A percentile compares a stretch with the other conserved stretches of the same genome.
Evolutionary conservation across 2,329 filamentous ascomycete species (phyloP).

Genomic region (Phialocephala subalpina): DNA sequence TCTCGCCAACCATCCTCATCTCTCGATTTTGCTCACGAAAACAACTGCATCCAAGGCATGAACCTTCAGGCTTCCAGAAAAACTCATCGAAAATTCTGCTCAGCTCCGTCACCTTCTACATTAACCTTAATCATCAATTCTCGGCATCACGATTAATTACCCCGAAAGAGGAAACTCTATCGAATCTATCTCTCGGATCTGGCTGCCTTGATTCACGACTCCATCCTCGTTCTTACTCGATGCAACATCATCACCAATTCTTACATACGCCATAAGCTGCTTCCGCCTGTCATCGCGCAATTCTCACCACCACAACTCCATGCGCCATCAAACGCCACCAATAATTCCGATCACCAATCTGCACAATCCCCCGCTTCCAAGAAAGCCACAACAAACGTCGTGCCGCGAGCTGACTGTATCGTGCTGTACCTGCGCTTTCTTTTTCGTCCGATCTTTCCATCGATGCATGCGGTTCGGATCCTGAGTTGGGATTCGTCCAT

Average conservation of each 20-base stretch:
- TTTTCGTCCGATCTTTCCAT: not conserved
- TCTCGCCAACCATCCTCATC: not conserved
- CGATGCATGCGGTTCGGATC: not conserved
- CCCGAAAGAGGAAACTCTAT: not conserved
- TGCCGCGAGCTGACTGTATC: not conserved
- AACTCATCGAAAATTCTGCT: not conserved
- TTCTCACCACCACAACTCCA: not conserved
- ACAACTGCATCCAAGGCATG: not conserved
- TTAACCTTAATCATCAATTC: not conserved
- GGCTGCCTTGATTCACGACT: not conserved
- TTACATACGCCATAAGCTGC: not conserved
- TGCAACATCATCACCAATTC: not conserved
- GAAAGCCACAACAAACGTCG: not conserved
- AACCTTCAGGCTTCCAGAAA: not conserved
- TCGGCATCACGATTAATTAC: not conserved
- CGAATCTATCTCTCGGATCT: not conserved
- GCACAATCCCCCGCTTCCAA: not conserved
- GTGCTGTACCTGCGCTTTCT: not conserved
- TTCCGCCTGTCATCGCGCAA: not conserved
- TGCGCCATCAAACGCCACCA: not conserved
- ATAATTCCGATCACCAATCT: not conserved
- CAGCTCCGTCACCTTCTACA: not conserved
- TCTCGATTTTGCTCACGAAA: not conserved
- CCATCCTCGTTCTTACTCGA: not conserved
- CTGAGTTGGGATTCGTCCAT: not conserved